These are phyloP conservation scores for Metschnikowia borealis DNA, from an alignment of 805 yeast genomes.

Conservation along the genomic window DNA sequence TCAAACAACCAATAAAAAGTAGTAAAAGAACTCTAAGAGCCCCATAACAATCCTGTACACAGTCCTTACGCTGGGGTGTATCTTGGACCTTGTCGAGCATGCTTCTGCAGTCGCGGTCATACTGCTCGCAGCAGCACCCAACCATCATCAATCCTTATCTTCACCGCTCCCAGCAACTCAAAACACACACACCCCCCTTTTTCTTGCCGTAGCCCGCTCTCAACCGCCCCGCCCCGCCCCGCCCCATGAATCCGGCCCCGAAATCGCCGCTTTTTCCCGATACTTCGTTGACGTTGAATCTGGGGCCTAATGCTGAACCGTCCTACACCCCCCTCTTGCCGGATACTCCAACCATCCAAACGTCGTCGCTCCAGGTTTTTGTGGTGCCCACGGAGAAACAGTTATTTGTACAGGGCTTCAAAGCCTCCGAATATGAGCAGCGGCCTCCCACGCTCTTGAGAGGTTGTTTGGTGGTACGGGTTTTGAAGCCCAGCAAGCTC, in stretches of 20 bases:
- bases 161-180: neutral
- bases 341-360: slow-evolving; percentile 53
- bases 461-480: slow-evolving; percentile 69
- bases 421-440: slow-evolving; percentile 54
- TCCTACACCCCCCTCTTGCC: slow-evolving; percentile 42
- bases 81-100: too few species aligned
- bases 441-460: slow-evolving; percentile 77
- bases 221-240: neutral
- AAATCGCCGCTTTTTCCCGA: slow-evolving; percentile 26
- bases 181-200: neutral
- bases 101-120: too few species aligned
- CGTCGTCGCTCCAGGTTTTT: slow-evolving; percentile 65
- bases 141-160: neutral
- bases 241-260: neutral
- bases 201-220: too few species aligned
- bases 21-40: too few species aligned
- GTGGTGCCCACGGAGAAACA: slow-evolving; percentile 76
- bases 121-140: too few species aligned
- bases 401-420: slow-evolving; percentile 79
- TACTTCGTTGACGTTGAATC: slow-evolving; percentile 15
- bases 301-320: slow-evolving; percentile 8
- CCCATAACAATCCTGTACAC: too few species aligned
- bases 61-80: too few species aligned
- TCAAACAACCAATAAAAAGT: too few species aligned
- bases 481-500: slow-evolving; percentile 68